Percentiles rank a stretch among this genome's conserved stretches.
Conservation (phyloP, 140 eudicot genomes). For the Oenanthe javanica region DNA sequence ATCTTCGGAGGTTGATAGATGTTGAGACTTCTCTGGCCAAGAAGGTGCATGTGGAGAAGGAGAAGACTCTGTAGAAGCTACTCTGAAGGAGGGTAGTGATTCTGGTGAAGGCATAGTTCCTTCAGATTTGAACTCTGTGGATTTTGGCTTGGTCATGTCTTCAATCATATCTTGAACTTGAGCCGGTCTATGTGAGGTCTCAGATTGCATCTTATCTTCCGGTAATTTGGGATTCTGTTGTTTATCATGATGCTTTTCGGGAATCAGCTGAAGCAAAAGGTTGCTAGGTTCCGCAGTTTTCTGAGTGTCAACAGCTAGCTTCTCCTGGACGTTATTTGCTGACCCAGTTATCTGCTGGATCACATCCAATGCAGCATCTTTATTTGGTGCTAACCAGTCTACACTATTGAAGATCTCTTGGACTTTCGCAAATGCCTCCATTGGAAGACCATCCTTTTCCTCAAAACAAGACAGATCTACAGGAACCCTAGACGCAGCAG, state of each 20-base stretch:
- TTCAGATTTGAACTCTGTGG: neutral
- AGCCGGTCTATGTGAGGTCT: conserved; percentile 14
- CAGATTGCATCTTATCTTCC: conserved; percentile 13
- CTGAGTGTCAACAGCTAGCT: conserved; percentile 33
- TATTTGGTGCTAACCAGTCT: conserved; percentile 49
- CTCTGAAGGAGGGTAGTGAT: neutral
- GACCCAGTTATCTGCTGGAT: conserved; percentile 36
- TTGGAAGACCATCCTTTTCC: conserved; percentile 55
- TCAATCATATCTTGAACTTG: conserved; percentile 20
- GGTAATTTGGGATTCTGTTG: neutral
- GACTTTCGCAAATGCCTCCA: conserved; percentile 72
- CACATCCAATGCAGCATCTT: conserved; percentile 38
- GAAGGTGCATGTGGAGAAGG: conserved; percentile 6
- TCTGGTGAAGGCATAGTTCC: neutral
- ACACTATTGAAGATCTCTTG: conserved; percentile 59
- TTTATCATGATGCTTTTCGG: conserved; percentile 28
- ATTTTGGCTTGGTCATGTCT: conserved; percentile 22
- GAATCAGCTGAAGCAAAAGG: conserved; percentile 15
- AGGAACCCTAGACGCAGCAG: conserved; percentile 37
- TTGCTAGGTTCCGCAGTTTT: conserved; percentile 23
- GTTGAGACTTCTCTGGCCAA: neutral
- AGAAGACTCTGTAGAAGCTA: neutral
- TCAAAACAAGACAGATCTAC: conserved; percentile 38
- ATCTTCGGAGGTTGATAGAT: conserved; percentile 3
- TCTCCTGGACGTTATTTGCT: conserved; percentile 30